Conservation (phyloP, 768 basidiomycete genomes). For the Butyriboletus loyo region DNA sequence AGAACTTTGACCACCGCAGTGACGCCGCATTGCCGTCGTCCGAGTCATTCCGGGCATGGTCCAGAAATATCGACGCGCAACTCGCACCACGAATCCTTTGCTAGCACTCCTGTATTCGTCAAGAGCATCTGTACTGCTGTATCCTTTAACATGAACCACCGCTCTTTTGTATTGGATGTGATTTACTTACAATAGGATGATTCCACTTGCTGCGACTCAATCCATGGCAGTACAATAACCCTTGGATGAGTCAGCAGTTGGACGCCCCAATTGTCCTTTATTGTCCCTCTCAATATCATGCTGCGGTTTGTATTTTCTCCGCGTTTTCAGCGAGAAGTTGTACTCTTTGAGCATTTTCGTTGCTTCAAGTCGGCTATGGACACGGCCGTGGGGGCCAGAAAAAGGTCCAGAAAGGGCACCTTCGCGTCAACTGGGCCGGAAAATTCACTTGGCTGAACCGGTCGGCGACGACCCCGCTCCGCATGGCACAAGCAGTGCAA, state of each 20-base stretch:
- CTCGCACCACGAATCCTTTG: constrained; percentile 1
- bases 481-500: constrained; percentile 28
- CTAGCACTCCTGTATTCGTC: background rate
- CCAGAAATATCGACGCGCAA: background rate
- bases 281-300: background rate
- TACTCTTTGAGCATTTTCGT: constrained; percentile 4
- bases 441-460: constrained; percentile 3
- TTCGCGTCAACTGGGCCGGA: background rate
- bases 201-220: background rate
- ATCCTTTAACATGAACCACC: background rate
- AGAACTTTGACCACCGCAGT: constrained; percentile 5
- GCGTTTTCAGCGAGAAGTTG: constrained; percentile 1
- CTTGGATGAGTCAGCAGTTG: constrained; percentile 14
- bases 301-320: background rate
- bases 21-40: background rate
- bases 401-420: background rate
- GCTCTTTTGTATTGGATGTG: constrained; percentile 7
- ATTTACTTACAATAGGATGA: constrained; percentile 6
- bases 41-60: too few relatives aligned
- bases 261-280: constrained; percentile 9
- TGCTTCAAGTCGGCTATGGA: background rate
- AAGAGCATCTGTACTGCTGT: background rate
- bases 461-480: constrained; percentile 4
- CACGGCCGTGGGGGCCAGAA: background rate
- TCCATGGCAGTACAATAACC: constrained; percentile 2